phyloP scores from a whole-genome alignment of 768 basidiomycete genomes.

The Suillus spraguei region DNA sequence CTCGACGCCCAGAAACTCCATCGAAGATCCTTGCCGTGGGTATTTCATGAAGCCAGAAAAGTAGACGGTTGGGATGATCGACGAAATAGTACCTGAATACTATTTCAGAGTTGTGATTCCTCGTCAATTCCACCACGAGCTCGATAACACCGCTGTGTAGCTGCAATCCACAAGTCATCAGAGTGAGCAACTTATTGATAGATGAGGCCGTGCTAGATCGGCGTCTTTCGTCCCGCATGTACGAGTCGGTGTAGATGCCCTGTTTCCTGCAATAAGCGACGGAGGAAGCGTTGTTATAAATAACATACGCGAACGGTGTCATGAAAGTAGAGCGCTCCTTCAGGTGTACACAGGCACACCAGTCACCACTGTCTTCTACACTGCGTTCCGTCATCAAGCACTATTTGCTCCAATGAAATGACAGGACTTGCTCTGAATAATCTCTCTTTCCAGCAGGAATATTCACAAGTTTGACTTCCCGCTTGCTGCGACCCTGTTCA shows the following conservation, averaged over 20 bases:
- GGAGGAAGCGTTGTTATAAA: neutral
- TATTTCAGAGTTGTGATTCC: fast-evolving
- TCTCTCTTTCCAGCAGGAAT: neutral
- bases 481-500: neutral
- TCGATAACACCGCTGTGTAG: neutral
- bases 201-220: neutral
- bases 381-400: neutral
- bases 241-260: constrained; percentile 52
- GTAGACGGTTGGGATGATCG: constrained; percentile 40
- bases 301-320: constrained; percentile 40
- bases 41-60: constrained; percentile 52
- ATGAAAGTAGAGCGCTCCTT: constrained; percentile 57
- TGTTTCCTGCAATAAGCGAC: constrained; percentile 17
- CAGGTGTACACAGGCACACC: constrained; percentile 49
- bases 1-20: constrained; percentile 41
- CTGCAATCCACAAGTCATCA: neutral
- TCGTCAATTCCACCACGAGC: neutral
- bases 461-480: neutral
- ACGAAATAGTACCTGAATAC: constrained; percentile 44
- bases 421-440: neutral
- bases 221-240: constrained; percentile 29
- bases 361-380: constrained; percentile 18
- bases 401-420: neutral
- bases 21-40: constrained; percentile 34
- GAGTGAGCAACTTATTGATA: neutral